Percentiles rank a stretch among this genome's conserved stretches.
phyloP scores from a whole-genome alignment of 2,329 filamentous ascomycete species.

The Alternaria sp. region DNA sequence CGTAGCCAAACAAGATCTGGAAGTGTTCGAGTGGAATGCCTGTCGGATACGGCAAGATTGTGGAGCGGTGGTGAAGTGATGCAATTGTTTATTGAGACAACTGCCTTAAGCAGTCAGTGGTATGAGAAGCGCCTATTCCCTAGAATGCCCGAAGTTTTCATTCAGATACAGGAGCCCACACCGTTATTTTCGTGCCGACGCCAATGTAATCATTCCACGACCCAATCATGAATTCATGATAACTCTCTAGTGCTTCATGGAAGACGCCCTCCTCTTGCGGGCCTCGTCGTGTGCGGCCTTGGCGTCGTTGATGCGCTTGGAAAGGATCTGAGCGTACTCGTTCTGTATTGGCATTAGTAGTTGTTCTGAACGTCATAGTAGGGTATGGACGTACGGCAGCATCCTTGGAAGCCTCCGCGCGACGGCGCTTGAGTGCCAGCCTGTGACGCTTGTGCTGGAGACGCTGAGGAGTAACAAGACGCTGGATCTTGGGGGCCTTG shows the following conservation, averaged over 20 bases:
- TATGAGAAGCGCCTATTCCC: constrained; percentile 47
- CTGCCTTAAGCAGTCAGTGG: constrained; percentile 48
- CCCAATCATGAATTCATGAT: constrained; percentile 44
- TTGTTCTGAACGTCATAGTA: not conserved
- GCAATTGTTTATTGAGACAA: constrained; percentile 51
- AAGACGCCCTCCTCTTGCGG: constrained; percentile 96
- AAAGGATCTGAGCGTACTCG: constrained; percentile 95
- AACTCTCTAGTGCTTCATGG: constrained; percentile 58
- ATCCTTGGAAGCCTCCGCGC: constrained; percentile 96
- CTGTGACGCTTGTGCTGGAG: constrained; percentile 99
- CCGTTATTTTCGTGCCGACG: constrained; percentile 49
- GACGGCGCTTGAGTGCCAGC: constrained; percentile 97
- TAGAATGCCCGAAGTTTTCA: constrained; percentile 45
- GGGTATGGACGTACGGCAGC: constrained; percentile 78
- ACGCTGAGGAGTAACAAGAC: constrained; percentile 98
- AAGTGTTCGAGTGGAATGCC: not conserved
- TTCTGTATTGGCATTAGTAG: constrained; percentile 67
- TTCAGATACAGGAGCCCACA: constrained; percentile 46
- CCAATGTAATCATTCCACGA: constrained; percentile 49
- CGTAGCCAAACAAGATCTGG: not conserved
- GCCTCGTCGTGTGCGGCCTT: constrained; percentile 92
- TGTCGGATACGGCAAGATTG: not conserved
- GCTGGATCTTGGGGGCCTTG: constrained; percentile 99
- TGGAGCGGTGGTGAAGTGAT: constrained; percentile 39
- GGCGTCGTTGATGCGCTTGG: constrained; percentile 96